Evolutionary conservation across 805 yeast species (phyloP), one percentile per base, ranked within the genome.

Genomic region (Ogataea angusta): DNA sequence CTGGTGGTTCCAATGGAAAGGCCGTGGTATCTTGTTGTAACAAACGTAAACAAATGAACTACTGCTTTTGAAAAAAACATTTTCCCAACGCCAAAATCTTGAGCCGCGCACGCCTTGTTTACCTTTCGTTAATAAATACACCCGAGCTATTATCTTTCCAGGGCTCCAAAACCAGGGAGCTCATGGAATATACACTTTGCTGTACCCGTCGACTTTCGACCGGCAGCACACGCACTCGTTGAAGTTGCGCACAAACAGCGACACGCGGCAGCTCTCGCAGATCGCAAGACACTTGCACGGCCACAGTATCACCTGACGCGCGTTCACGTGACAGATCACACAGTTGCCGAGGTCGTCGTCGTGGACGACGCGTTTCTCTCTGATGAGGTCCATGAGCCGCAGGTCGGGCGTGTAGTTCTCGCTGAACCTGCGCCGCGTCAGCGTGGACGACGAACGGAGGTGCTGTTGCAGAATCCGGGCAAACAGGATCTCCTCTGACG

Each of bases 261-360:
- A 76, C 9, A 80, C 67, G 13, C 97, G 72, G 56, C 97, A 90
- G 18, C 76, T 73, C 48, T 89, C 96, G 61, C 97, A 90, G 5
- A 90, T 69, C 0, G 95, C 89, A 41, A 90, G 76, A 60, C 97
- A 90, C 52, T 79, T 76, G 58, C 97, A 90, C 0, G 97, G 97
- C 97, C 97, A 90, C 3, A 91, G 67, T 7, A 90, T 80, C 30
- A 90, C 76, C 42, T 82, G 85, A 49, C 96, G 70, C 5, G 79
- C 75, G 43, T 82, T 78, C 5, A 73, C 70, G 51, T 84, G 91
- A 59, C 97, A 90, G 2, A 90, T 82, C 6, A 86, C 95, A 63
- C 97, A 89, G 5, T 68, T 67, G 5, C 68, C 65, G 10, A 76
- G 49, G 7, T 52, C 54, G 9, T 41, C 29, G 10, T 40, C 49